A percentile compares a stretch with the other conserved stretches of the same genome.
Conservation (phyloP, 2,329 filamentous ascomycete species). For the Neonectria ditissima region DNA sequence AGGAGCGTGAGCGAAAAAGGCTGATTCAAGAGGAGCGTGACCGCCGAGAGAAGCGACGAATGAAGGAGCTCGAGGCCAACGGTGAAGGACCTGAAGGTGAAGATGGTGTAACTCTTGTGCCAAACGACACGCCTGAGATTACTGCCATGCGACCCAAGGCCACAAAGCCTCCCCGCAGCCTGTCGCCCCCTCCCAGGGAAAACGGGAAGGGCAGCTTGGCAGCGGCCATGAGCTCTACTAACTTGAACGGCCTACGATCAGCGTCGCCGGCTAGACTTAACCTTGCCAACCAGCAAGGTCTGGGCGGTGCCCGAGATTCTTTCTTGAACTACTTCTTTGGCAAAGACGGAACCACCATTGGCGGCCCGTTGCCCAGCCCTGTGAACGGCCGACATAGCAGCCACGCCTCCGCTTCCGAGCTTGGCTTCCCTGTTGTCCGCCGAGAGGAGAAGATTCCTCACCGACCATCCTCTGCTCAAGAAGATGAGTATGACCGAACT, state of each 20-base stretch:
- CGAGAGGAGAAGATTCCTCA: constrained; percentile 71
- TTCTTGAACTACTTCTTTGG: constrained; percentile 99
- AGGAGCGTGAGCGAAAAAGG: constrained; percentile 90
- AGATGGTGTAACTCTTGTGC: constrained; percentile 52
- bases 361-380: constrained; percentile 52
- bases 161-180: constrained; percentile 71
- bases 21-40: constrained; percentile 85
- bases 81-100: constrained; percentile 76
- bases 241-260: constrained; percentile 64
- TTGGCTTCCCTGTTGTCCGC: constrained; percentile 85
- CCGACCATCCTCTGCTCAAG: constrained; percentile 59
- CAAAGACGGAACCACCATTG: constrained; percentile 77
- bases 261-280: constrained; percentile 66
- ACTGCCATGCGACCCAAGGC: constrained; percentile 53
- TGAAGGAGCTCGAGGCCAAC: constrained; percentile 88
- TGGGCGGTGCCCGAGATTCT: constrained; percentile 81
- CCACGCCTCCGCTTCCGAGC: constrained; percentile 79
- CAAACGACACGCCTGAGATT: constrained; percentile 63
- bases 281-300: constrained; percentile 56
- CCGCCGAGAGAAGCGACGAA: constrained; percentile 82
- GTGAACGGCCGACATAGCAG: constrained; percentile 73
- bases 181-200: constrained; percentile 83
- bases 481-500: constrained; percentile 59
- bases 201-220: constrained; percentile 72
- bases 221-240: constrained; percentile 61